Base-by-base conservation (phyloP, 2,329 filamentous ascomycete species). In the Shiraia sp. region DNA sequence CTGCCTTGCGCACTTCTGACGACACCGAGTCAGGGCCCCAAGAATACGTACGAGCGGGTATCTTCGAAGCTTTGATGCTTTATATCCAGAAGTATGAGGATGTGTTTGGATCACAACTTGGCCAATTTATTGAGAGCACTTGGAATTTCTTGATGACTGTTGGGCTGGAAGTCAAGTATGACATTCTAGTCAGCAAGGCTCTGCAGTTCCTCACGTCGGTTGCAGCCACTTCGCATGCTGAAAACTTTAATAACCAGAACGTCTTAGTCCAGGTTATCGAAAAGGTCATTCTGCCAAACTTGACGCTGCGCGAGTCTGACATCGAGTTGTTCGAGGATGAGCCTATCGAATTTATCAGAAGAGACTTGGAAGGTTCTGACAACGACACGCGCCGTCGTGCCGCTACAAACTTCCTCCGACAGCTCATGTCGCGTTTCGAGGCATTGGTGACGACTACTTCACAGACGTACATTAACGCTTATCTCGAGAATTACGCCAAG, bases 271-370 rank as follows among this genome's bases (percentile, higher is more conserved):
- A 96, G 66, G 88, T 99, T 38, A 88, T 96, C 8, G 90, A 97
- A 68, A 96, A 96, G 73, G 93, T 97, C 44, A 88, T 99, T 42
- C 74, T 99, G 51, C 92, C 93, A 8, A 99, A 99, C 61, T 83
- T 99, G 44, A 87, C 87, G 12, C 75, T 99, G 46, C 84, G 95
- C 53, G 93, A 96, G 61, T 93, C 91, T 0, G 95, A 99, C 54
- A 81, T 96, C 40, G 93, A 99, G 68, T 80, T 96, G 54, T 97
- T 99, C 58, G 93, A 99, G 66, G 95, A 99, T 65, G 95, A 99
- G 74, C 93, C 93, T 0, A 99, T 99, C 53, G 93, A 99, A 70
- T 99, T 95, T 66, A 99, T 99, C 63, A 82, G 93, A 50, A 82
- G 90, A 60, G 93, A 99, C 69, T 77, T 99, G 33, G 93, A 99